Percentiles rank a stretch among this genome's conserved stretches.
These are phyloP conservation scores for Fusarium pseudonygamai DNA, from an alignment of 2,329 filamentous ascomycete genomes.

Conservation along the genomic window DNA sequence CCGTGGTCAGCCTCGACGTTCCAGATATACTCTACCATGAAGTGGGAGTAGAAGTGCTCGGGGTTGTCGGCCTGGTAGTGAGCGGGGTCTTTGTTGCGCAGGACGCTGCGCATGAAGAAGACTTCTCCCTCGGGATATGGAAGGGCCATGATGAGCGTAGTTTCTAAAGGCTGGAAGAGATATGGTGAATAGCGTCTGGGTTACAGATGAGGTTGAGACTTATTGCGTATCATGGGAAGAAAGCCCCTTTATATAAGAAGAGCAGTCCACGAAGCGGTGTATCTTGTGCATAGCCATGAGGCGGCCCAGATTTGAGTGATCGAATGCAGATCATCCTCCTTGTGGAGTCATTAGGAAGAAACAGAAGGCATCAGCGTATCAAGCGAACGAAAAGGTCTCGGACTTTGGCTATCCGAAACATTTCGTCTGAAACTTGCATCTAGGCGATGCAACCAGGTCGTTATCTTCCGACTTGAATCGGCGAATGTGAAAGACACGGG, in stretches of 20 bases:
- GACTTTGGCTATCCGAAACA: neutral
- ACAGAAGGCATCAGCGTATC: no score
- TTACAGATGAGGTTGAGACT: neutral
- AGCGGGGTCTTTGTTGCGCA: neutral
- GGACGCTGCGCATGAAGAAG: neutral
- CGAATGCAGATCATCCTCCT: no score
- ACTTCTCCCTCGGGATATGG: neutral
- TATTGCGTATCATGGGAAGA: no score
- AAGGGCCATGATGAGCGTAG: neutral
- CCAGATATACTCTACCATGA: neutral
- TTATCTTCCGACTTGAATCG: neutral
- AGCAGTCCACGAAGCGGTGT: no score
- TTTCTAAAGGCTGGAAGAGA: neutral
- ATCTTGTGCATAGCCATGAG: neutral
- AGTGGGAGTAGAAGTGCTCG: neutral
- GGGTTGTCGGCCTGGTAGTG: neutral
- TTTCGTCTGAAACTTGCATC: neutral
- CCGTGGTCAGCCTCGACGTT: neutral
- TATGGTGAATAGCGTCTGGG: rapidly evolving
- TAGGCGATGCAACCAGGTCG: rapidly evolving
- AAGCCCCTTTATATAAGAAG: neutral
- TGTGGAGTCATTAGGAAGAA: no score
- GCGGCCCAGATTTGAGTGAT: neutral
- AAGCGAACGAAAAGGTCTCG: neutral
- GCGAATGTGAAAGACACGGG: neutral